Percentiles rank a stretch among this genome's conserved stretches.
Conservation (phyloP, 2,329 filamentous ascomycete genomes). For the Fonsecaea nubica region DNA sequence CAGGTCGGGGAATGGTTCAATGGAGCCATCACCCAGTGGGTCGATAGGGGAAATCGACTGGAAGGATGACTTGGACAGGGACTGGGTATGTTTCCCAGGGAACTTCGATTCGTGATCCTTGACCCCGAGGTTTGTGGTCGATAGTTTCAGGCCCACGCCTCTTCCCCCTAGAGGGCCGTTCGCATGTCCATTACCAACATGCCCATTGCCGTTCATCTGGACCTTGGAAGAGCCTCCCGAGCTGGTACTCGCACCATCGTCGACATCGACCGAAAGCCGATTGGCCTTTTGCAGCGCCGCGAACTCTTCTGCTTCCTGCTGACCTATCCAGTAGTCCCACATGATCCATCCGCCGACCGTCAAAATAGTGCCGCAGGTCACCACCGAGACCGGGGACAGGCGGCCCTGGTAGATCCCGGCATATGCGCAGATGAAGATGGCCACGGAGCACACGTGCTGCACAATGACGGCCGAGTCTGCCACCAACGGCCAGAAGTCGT, state of each 20-base stretch:
- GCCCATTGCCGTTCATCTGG: constrained; percentile 42
- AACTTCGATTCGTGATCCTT: constrained; percentile 37
- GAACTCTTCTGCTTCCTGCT: constrained; percentile 60
- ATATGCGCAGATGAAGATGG: constrained; percentile 94
- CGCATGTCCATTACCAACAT: constrained; percentile 43
- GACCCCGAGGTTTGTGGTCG: constrained; percentile 46
- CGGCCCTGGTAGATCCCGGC: constrained; percentile 85
- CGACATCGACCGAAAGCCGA: constrained; percentile 26
- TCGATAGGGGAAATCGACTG: constrained; percentile 52
- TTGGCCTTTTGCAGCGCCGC: constrained; percentile 42
- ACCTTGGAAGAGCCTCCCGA: constrained; percentile 47
- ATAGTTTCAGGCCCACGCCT: constrained; percentile 53
- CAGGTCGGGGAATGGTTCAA: constrained; percentile 48
- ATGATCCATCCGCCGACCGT: constrained; percentile 88
- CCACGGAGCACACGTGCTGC: constrained; percentile 93
- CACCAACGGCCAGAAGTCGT: constrained; percentile 97
- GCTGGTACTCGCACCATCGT: constrained; percentile 51
- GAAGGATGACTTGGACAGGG: constrained; percentile 63
- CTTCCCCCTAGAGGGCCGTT: constrained; percentile 43
- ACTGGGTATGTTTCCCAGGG: constrained; percentile 55
- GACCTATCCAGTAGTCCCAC: constrained; percentile 88
- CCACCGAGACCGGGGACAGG: constrained; percentile 87
- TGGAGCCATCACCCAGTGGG: constrained; percentile 24
- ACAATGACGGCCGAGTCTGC: constrained; percentile 95
- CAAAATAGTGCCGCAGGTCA: constrained; percentile 79